phyloP scores from a whole-genome alignment of 2,329 filamentous ascomycete species.

The Diaporthe helianthi region DNA sequence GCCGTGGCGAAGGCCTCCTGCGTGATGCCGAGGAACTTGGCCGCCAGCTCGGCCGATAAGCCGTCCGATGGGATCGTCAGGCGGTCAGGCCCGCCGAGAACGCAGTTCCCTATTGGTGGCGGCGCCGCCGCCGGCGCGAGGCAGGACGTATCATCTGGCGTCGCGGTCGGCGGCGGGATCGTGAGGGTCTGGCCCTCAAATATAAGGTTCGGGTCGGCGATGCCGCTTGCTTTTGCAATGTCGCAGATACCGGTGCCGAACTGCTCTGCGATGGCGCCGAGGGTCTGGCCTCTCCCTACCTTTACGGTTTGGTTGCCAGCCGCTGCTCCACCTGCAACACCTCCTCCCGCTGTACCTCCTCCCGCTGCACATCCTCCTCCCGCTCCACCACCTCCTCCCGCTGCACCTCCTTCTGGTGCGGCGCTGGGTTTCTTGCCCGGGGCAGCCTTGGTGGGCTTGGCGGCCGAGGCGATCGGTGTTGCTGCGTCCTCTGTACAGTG shows the following conservation, averaged over 20 bases:
- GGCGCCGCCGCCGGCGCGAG: slow-evolving; percentile 7
- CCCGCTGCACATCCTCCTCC: neutral
- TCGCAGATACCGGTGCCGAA: slow-evolving; percentile 28
- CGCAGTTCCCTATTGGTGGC: slow-evolving; percentile 14
- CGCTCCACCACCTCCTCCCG: neutral
- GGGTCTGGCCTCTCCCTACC: slow-evolving; percentile 14
- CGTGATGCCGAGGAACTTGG: slow-evolving; percentile 29
- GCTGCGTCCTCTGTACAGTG: neutral
- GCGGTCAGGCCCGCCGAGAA: slow-evolving; percentile 22
- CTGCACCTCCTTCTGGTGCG: neutral
- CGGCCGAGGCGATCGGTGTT: neutral
- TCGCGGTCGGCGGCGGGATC: slow-evolving; percentile 20
- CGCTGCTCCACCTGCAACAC: neutral
- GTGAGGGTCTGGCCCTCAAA: slow-evolving; percentile 10
- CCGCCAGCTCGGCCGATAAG: slow-evolving; percentile 1
- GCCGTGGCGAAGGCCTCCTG: slow-evolving; percentile 16
- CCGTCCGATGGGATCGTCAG: slow-evolving; percentile 11
- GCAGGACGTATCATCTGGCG: slow-evolving; percentile 25
- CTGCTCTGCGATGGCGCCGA: slow-evolving; percentile 4
- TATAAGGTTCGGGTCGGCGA: slow-evolving; percentile 18
- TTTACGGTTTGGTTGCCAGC: slow-evolving; percentile 6
- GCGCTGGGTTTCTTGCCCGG: neutral
- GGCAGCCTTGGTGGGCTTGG: slow-evolving; percentile 8
- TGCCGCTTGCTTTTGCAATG: slow-evolving; percentile 26
- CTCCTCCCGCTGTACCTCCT: neutral